phyloP scores from a whole-genome alignment of 2,329 filamentous ascomycete genomes.

The Fusarium palustre region DNA sequence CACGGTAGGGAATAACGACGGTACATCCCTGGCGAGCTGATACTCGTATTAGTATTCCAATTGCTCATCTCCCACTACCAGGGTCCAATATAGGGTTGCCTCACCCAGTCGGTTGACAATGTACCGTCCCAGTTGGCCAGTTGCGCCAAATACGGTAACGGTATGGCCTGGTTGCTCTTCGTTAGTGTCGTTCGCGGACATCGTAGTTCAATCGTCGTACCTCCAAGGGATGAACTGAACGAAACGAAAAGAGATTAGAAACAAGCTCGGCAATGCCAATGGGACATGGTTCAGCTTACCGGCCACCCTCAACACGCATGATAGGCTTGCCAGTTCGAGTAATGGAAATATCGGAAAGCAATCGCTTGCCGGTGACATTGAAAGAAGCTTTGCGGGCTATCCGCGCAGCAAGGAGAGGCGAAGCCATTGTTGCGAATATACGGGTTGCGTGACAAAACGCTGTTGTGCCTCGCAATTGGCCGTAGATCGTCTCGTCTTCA shows the following conservation, averaged over 20 bases:
- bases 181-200: conserved; percentile 44
- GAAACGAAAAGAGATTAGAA: conserved; percentile 44
- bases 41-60: conserved; percentile 38
- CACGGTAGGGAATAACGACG: conserved; percentile 91
- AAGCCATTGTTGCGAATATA: conserved; percentile 62
- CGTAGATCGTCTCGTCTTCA: conserved; percentile 42
- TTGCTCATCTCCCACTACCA: not conserved
- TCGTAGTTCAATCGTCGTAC: conserved; percentile 60
- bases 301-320: conserved; percentile 86
- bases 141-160: conserved; percentile 97
- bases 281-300: conserved; percentile 66
- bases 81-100: conserved; percentile 26
- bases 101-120: conserved; percentile 93
- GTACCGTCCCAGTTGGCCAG: conserved; percentile 94
- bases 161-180: conserved; percentile 77
- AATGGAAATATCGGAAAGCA: conserved; percentile 86
- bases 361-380: conserved; percentile 63
- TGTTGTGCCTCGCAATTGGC: conserved; percentile 50
- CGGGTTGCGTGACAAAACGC: conserved; percentile 47
- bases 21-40: conserved; percentile 92
- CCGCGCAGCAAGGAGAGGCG: conserved; percentile 68
- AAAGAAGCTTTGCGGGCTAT: conserved; percentile 61
- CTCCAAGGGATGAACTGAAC: conserved; percentile 85
- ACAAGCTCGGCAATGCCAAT: conserved; percentile 38
- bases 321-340: conserved; percentile 97